These are phyloP conservation scores for Globisporangium alternatum DNA, from an alignment of 352 stramenopile species.

Conservation along the genomic window DNA sequence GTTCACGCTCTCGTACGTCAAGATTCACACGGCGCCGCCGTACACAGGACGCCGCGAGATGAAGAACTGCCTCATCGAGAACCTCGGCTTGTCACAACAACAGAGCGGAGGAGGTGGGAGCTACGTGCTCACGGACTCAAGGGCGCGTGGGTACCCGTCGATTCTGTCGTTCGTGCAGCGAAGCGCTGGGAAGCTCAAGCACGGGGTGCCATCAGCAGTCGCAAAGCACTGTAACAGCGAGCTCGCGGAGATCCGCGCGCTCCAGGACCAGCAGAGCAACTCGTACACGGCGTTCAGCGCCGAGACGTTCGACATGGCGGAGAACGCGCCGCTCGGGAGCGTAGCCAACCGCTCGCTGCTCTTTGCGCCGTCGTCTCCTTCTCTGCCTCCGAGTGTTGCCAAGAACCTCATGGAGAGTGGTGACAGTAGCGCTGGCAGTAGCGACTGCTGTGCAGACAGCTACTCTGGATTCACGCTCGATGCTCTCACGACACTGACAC, in stretches of 20 bases:
- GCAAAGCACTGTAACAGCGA: conserved; percentile 57
- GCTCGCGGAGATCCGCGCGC: conserved; percentile 32
- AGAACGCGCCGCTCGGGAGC: conserved; percentile 9
- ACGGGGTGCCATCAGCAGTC: conserved; percentile 53
- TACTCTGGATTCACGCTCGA: conserved; percentile 50
- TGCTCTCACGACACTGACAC: conserved; percentile 25
- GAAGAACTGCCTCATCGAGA: conserved; percentile 73
- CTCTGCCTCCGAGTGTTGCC: neutral
- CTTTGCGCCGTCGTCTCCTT: conserved; percentile 32
- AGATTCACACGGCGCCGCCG: conserved; percentile 38
- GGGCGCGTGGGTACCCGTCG: conserved; percentile 47
- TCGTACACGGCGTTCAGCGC: conserved; percentile 70
- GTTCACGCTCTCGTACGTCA: conserved; percentile 79
- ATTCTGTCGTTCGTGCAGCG: conserved; percentile 65
- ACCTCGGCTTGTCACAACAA: conserved; percentile 28
- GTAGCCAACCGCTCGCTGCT: conserved; percentile 28
- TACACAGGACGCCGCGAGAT: conserved; percentile 41
- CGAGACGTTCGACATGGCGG: conserved; percentile 42
- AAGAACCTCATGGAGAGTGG: neutral
- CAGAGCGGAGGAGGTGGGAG: conserved; percentile 15
- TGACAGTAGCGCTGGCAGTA: neutral
- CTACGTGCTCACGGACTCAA: conserved; percentile 54
- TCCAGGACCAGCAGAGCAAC: conserved; percentile 48
- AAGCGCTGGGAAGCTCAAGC: conserved; percentile 51
- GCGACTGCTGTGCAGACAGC: conserved; percentile 23